Evolutionary conservation across 2,329 filamentous ascomycete genomes (phyloP).

Genomic region (Bipolaris gigantea): DNA sequence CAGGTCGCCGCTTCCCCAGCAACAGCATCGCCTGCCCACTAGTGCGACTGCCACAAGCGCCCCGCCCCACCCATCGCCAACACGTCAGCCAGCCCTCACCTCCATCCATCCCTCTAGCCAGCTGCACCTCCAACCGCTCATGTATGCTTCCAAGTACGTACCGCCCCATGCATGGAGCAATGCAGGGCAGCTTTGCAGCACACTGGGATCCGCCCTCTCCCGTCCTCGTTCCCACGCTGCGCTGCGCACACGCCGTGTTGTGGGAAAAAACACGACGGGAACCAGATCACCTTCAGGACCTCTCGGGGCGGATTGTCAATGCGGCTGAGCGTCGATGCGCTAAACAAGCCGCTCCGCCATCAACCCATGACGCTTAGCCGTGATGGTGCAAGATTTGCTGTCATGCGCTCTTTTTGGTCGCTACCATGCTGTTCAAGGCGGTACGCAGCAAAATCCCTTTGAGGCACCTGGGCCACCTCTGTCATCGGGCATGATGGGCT

Average conservation of each 20-base stretch:
- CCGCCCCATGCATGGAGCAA: not conserved
- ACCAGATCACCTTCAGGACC: not conserved
- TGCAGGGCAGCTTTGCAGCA: not conserved
- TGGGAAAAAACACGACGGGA: not conserved
- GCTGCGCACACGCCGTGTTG: not conserved
- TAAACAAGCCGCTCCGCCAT: not conserved
- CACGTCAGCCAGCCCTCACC: slow-evolving; percentile 21
- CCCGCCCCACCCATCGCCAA: slow-evolving; percentile 13
- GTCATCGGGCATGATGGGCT: not conserved
- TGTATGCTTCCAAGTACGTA: not conserved
- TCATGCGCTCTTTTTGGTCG: not conserved
- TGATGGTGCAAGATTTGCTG: not conserved
- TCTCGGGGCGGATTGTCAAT: not conserved
- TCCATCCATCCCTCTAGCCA: slow-evolving; percentile 4
- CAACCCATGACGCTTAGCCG: not conserved
- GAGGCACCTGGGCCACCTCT: not conserved
- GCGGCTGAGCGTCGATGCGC: not conserved
- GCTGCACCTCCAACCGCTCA: not conserved
- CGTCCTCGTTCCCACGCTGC: not conserved
- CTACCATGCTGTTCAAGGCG: not conserved
- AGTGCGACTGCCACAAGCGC: slow-evolving; percentile 2
- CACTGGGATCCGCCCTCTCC: not conserved
- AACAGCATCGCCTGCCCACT: slow-evolving; percentile 21
- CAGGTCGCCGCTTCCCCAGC: slow-evolving; percentile 23
- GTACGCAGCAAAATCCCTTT: not conserved